These are phyloP conservation scores for Talaromyces nanjingensis DNA, from an alignment of 495 filamentous ascomycete species.

Conservation along the genomic window DNA sequence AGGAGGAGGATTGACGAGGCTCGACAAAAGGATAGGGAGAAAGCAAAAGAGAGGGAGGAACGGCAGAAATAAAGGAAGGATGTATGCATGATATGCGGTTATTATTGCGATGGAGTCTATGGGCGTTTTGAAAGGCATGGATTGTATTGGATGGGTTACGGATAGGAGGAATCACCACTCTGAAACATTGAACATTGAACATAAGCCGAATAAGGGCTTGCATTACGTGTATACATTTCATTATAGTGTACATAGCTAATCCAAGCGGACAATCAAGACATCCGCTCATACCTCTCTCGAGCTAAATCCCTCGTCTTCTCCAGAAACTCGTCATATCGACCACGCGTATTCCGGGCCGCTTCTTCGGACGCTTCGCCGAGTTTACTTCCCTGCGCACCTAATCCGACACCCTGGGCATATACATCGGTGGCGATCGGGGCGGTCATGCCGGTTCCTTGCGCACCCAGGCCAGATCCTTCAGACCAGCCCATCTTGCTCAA, in stretches of 20 bases:
- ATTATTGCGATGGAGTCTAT: neutral
- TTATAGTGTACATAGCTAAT: neutral
- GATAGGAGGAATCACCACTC: slow-evolving; percentile 8
- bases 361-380: slow-evolving; percentile 79
- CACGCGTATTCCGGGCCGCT: slow-evolving; percentile 63
- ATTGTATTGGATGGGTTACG: neutral
- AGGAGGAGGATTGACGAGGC: slow-evolving; percentile 25
- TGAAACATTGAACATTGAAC: slow-evolving; percentile 1
- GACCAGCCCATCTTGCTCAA: slow-evolving; percentile 91
- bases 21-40: slow-evolving; percentile 22
- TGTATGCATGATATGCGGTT: neutral
- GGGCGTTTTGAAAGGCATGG: neutral
- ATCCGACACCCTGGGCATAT: slow-evolving; percentile 76
- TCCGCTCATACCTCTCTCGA: slow-evolving; percentile 67
- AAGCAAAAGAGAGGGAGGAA: slow-evolving; percentile 15
- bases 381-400: slow-evolving; percentile 78
- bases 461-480: slow-evolving; percentile 72
- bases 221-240: neutral
- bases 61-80: no score
- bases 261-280: slow-evolving; percentile 25
- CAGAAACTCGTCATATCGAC: slow-evolving; percentile 65
- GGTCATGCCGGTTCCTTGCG: slow-evolving; percentile 67
- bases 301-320: slow-evolving; percentile 74
- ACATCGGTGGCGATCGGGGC: slow-evolving; percentile 71
- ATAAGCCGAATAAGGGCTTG: neutral